Conservation (phyloP, 2,329 filamentous ascomycete species). For the Pseudocercospora musae region DNA sequence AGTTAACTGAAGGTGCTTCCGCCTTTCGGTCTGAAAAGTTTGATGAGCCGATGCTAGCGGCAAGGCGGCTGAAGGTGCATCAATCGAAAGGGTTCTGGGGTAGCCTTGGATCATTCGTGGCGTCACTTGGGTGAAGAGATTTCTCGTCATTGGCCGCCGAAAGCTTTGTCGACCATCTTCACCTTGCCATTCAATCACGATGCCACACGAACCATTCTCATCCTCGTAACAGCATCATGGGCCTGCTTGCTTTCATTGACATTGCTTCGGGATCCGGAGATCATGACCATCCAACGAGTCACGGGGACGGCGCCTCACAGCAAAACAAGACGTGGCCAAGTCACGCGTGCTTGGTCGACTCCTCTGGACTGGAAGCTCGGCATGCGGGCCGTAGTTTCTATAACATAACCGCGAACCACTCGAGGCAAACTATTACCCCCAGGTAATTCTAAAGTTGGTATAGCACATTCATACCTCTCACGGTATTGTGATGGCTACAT, state of each 20-base stretch:
- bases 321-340: conserved; percentile 7
- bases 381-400: conserved; percentile 11
- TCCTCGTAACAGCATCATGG: conserved; percentile 15
- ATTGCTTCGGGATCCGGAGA: background rate
- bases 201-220: conserved; percentile 16
- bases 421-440: background rate
- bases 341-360: conserved; percentile 14
- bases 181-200: background rate
- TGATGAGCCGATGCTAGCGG: conserved; percentile 2
- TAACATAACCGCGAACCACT: conserved; percentile 6
- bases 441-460: background rate
- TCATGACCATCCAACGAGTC: background rate
- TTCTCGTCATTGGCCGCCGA: conserved; percentile 1
- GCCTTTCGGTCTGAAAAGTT: conserved; percentile 2
- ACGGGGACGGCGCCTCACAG: conserved; percentile 6
- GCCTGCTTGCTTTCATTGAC: conserved; percentile 17
- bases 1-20: conserved; percentile 19
- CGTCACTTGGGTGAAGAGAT: conserved; percentile 5
- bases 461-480: background rate
- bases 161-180: background rate
- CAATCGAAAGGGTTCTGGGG: background rate
- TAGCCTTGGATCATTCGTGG: background rate
- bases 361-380: conserved; percentile 12
- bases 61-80: background rate
- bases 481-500: background rate